These are phyloP conservation scores for Exobasidium cylindrosporum DNA, from an alignment of 1,284 basidiomycete genomes.

Conservation along the genomic window DNA sequence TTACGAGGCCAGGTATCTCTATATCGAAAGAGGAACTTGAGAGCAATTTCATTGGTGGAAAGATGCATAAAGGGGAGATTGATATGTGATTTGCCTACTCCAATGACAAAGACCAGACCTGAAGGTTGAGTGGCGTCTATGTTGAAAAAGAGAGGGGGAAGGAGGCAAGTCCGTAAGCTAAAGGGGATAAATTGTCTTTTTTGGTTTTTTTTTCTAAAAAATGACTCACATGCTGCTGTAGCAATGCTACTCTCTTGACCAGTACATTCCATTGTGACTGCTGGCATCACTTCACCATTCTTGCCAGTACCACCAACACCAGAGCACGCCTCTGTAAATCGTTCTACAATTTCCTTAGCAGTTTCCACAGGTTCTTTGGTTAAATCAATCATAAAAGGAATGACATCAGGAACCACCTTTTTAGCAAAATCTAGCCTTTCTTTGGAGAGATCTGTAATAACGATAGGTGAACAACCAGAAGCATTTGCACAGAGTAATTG, in stretches of 20 bases:
- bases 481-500: conserved; percentile 60
- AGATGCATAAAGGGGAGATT: conserved; percentile 59
- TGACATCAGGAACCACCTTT: conserved; percentile 59
- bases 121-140: conserved; percentile 57
- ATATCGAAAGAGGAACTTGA: conserved; percentile 59
- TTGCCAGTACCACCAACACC: conserved; percentile 24
- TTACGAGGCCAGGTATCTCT: conserved; percentile 18
- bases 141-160: neutral
- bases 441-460: conserved; percentile 60
- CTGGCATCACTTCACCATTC: conserved; percentile 35
- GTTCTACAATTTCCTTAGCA: conserved; percentile 35
- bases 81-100: conserved; percentile 58
- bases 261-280: conserved; percentile 68
- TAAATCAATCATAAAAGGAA: conserved; percentile 44
- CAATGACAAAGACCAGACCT: conserved; percentile 61
- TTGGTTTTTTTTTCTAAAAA: neutral
- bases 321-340: conserved; percentile 30
- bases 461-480: conserved; percentile 61
- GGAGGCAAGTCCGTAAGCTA: neutral
- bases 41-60: conserved; percentile 60
- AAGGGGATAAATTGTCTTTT: neutral
- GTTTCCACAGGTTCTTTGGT: conserved; percentile 22
- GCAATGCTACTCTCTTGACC: conserved; percentile 84
- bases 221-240: conserved; percentile 58
- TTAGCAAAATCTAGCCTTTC: conserved; percentile 61